Evolutionary conservation across 768 basidiomycete species (phyloP), one percentile per base, ranked within the genome.

Genomic region (Fomitopsis pulvina): DNA sequence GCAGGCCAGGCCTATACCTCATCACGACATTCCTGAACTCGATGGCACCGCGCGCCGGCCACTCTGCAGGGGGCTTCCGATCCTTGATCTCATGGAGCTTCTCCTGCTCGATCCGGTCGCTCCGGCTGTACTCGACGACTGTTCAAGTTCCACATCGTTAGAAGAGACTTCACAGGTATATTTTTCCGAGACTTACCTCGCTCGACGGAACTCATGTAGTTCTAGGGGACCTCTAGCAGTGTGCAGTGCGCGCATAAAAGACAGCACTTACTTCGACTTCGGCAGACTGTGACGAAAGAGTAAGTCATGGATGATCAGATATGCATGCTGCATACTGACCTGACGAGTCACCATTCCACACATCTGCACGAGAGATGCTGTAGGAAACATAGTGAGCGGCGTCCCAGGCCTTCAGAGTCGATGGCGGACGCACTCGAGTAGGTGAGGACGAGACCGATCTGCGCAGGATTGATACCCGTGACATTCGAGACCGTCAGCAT

Each of bases 1-100:
- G 90, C n/a, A 97, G 76, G 50, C 85, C 93, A 0, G 89, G 87
- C 24, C 95, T 78, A 63, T 96, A 96, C 52, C 74, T 79, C 67
- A 98, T 73, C 25, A 83, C 77, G 20, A 94, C 78, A 45, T 91
- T 68, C 49, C 81, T 79, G 58, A 98, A 76, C 58, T 84, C 80
- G 51, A 95, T 77, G 21, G 71, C 68, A 3, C 94, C 94, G 7
- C 78, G 60, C 1, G 73, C 62, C 3, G 94, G 94, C 94, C 93
- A 96, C 2, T 75, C 65, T 2, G 73, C 52, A 0, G 80, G 65
- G 0, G 83, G 85, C 55, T 77, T 79, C 24, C 64, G 71, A 14
- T 81, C 83, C 0, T 80, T 73, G 16, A 85, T 65, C 34, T 82
- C 74, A 57, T 87, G 80, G 1, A 85, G 76, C 1, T 85, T 78